Evolutionary conservation across 1,139 yeast species (phyloP).

Genomic region (Waltiozyma sp.): DNA sequence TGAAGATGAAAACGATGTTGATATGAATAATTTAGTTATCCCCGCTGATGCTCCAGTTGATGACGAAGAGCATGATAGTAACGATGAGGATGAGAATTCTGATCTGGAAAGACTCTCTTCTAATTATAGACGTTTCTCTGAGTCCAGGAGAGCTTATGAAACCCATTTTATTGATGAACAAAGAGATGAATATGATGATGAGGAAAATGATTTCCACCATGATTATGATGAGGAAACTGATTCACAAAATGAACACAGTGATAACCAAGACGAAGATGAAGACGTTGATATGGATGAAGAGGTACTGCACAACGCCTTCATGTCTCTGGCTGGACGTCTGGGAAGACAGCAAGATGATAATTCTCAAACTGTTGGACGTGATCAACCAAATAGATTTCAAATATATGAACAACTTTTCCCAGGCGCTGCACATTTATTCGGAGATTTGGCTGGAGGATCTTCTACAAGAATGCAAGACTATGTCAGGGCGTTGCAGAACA

Average conservation of each 20-base stretch:
- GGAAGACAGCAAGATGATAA: constrained; percentile 11
- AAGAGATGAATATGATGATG: constrained; percentile 12
- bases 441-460: constrained; percentile 22
- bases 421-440: constrained; percentile 28
- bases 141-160: constrained; percentile 9
- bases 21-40: constrained; percentile 13
- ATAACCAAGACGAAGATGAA: constrained; percentile 19
- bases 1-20: constrained; percentile 1
- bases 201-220: constrained; percentile 10
- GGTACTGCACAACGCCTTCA: constrained; percentile 10
- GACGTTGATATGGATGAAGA: constrained; percentile 3
- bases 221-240: constrained; percentile 18
- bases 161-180: constrained; percentile 18
- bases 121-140: constrained; percentile 14
- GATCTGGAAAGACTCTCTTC: constrained; percentile 12
- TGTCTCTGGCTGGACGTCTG: constrained; percentile 13
- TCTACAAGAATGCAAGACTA: constrained; percentile 25
- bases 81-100: constrained; percentile 19
- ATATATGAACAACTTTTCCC: constrained; percentile 21
- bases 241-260: constrained; percentile 17
- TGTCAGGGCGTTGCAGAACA: constrained; percentile 27
- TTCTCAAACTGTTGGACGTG: neutral
- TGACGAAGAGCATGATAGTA: constrained; percentile 11
- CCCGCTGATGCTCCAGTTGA: too few species aligned
- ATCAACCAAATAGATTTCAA: neutral